phyloP scores from a whole-genome alignment of 2,329 filamentous ascomycete genomes.

The Curvularia hawaiiensis region DNA sequence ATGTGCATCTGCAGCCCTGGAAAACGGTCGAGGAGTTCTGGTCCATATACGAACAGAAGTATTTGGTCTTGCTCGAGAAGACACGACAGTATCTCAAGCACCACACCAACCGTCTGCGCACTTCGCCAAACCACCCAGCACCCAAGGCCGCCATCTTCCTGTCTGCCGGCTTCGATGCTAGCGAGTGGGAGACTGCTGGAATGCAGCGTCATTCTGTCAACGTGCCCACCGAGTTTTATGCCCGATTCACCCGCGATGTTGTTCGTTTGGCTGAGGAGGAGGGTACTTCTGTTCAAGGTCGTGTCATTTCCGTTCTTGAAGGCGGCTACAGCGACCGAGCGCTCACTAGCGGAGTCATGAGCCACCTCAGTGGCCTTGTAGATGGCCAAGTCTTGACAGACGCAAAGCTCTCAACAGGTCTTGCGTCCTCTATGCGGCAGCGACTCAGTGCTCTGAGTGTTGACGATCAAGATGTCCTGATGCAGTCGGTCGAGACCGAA shows the following conservation, averaged over 20 bases:
- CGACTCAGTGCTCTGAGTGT: slow-evolving; percentile 53
- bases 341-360: slow-evolving; percentile 83
- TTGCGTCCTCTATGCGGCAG: slow-evolving; percentile 64
- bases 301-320: slow-evolving; percentile 91
- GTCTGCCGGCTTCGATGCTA: slow-evolving; percentile 95
- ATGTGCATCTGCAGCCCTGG: slow-evolving; percentile 91
- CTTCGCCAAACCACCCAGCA: slow-evolving; percentile 60
- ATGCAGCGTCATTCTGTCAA: slow-evolving; percentile 98
- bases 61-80: slow-evolving; percentile 78
- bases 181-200: slow-evolving; percentile 86
- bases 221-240: slow-evolving; percentile 96
- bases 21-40: slow-evolving; percentile 84
- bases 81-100: slow-evolving; percentile 74
- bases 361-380: slow-evolving; percentile 84
- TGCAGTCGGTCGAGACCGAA: slow-evolving; percentile 28
- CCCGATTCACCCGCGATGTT: slow-evolving; percentile 84
- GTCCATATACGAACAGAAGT: slow-evolving; percentile 81
- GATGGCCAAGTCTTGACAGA: slow-evolving; percentile 53
- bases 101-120: slow-evolving; percentile 70
- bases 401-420: slow-evolving; percentile 49
- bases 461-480: slow-evolving; percentile 24
- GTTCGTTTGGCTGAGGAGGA: slow-evolving; percentile 82
- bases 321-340: slow-evolving; percentile 96
- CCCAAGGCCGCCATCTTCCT: slow-evolving; percentile 91
- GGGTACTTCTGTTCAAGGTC: slow-evolving; percentile 75